A percentile compares a stretch with the other conserved stretches of the same genome.
phyloP scores from a whole-genome alignment of 345 rosid genomes.

The Salix suchowensis region DNA sequence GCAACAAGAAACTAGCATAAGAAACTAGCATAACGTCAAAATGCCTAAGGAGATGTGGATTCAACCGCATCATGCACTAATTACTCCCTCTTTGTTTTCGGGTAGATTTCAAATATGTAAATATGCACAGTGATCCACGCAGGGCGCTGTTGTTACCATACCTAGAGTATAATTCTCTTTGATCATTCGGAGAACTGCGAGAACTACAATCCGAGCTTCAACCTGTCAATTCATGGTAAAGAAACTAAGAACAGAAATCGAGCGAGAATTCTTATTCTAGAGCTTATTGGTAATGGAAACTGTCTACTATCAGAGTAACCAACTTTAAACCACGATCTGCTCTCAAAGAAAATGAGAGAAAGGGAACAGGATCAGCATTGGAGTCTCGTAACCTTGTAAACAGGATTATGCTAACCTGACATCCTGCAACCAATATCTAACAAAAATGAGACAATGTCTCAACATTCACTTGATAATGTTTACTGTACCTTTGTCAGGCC shows the following conservation, averaged over 20 bases:
- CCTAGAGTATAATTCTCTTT: slow-evolving; percentile 71
- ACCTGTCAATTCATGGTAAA: slow-evolving; percentile 46
- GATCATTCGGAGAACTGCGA: slow-evolving; percentile 83
- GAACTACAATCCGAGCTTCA: slow-evolving; percentile 87
- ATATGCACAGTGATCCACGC: neutral
- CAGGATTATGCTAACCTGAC: neutral
- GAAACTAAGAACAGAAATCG: neutral
- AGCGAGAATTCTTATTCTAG: neutral
- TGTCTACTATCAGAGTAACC: neutral
- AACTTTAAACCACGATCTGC: neutral
- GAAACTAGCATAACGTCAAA: slow-evolving; percentile 15
- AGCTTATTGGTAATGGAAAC: neutral
- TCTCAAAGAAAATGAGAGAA: too few species aligned
- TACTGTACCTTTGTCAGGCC: slow-evolving; percentile 66
- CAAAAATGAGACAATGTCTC: neutral
- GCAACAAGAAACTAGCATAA: slow-evolving; percentile 24
- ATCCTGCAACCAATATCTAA: neutral
- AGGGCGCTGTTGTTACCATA: slow-evolving; percentile 8
- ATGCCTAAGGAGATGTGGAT: neutral
- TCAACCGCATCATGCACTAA: neutral
- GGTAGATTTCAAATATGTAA: neutral
- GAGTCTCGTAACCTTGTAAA: neutral
- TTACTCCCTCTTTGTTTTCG: neutral
- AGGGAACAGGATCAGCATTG: neutral
- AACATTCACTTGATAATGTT: slow-evolving; percentile 1